Conservation (phyloP, 2,329 filamentous ascomycete genomes). For the Dothidotthia symphoricarpi region DNA sequence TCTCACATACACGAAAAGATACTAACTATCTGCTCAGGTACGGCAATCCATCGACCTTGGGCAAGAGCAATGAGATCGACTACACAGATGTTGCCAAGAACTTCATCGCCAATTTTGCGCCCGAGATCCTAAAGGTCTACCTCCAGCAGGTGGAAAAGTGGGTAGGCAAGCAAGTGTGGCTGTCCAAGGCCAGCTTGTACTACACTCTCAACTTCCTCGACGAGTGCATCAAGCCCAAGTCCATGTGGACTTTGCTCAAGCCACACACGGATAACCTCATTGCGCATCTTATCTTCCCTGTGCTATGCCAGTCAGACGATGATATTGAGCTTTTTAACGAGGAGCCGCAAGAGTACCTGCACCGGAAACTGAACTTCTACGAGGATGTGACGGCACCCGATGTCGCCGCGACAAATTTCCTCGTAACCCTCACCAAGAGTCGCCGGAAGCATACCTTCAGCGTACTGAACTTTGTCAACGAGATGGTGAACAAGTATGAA, state of each 20-base stretch:
- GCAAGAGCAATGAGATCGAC: conserved; percentile 71
- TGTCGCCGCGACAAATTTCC: conserved; percentile 92
- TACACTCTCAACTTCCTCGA: conserved; percentile 95
- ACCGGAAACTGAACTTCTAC: conserved; percentile 96
- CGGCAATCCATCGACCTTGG: conserved; percentile 76
- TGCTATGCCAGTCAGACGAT: conserved; percentile 87
- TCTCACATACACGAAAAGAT: background rate
- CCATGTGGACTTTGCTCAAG: conserved; percentile 93
- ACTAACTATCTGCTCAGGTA: conserved; percentile 61
- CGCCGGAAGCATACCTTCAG: conserved; percentile 94
- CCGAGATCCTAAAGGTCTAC: conserved; percentile 94
- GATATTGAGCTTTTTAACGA: conserved; percentile 92
- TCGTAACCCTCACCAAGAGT: conserved; percentile 90
- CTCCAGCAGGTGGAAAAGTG: conserved; percentile 94
- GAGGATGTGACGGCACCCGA: conserved; percentile 95
- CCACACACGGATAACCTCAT: conserved; percentile 91
- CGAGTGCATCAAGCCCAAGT: conserved; percentile 94
- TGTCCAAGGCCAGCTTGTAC: conserved; percentile 89
- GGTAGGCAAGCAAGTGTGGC: conserved; percentile 91
- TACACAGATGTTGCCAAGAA: conserved; percentile 81
- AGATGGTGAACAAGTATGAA: conserved; percentile 91
- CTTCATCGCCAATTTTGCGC: conserved; percentile 88
- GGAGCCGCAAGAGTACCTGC: conserved; percentile 93
- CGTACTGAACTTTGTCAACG: conserved; percentile 91
- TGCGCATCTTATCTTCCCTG: conserved; percentile 91